Base-by-base conservation (phyloP, 2,329 filamentous ascomycete species). In the Scedosporium apiospermum region DNA sequence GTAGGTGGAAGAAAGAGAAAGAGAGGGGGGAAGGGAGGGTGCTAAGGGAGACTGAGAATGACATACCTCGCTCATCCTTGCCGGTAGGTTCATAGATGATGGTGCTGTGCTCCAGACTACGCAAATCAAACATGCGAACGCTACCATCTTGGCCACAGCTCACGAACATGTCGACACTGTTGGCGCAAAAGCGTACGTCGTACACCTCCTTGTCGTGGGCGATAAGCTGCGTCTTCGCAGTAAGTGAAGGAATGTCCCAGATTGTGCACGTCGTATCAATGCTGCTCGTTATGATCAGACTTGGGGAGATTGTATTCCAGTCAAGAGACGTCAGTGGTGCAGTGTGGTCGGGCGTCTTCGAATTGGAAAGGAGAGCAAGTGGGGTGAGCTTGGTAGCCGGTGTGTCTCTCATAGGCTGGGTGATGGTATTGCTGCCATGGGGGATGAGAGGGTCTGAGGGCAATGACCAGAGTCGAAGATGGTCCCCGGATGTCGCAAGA, bases 201-300 rank as follows among this genome's bases (percentile, higher is more conserved):
- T 96, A 99, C 5, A 99, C 95, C 75, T 99, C 95, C 75, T 98
- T 98, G 77, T 99, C 95, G 74, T 99, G 95, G 21, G 95, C 95
- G 75, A 99, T 99, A 57, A 99, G 80, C 74, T 99, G 95, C 1
- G 95, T 99, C 77, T 99, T 99, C 61, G 95, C 95, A 0, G 95
- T 99, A 65, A 99, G 80, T 1, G 95, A 97, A 3, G 95, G 95
- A 63, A 99, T 99, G 73, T 99, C 95, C 95, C 95, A 99, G 67
- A 99, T 99, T 4, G 95, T 99, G 77, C 95, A 99, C 5, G 95
- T 99, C 1, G 95, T 99, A 72, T 99, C 95, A 71, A 99, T 99
- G 73, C 93, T 98, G 3, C 93, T 97, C 1, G 95, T 99, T 70
- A 99, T 99, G 71, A 99, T 99, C 62, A 99, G 80, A 73, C 93